A percentile compares a stretch with the other conserved stretches of the same genome.
phyloP scores from a whole-genome alignment of 768 basidiomycete genomes.

The Agrocybe praecox region DNA sequence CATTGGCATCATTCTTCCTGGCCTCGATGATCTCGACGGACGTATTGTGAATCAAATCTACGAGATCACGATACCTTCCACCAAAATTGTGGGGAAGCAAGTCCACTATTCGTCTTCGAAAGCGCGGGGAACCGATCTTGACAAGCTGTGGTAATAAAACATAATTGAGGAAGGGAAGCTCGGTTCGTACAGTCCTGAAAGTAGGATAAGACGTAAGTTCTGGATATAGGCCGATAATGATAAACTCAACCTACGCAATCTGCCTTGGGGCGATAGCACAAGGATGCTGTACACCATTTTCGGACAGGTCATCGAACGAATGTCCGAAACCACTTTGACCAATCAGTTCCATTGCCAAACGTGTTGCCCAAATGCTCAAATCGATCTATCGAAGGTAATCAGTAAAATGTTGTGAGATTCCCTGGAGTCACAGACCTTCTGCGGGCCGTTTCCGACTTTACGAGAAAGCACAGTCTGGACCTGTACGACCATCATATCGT shows the following conservation, averaged over 20 bases:
- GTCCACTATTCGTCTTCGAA: conserved; percentile 35
- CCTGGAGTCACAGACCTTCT: too few relatives aligned
- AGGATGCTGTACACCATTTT: conserved; percentile 28
- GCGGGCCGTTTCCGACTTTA: conserved; percentile 21
- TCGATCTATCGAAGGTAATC: conserved; percentile 11
- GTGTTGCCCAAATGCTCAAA: conserved; percentile 24
- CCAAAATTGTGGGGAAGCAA: conserved; percentile 32
- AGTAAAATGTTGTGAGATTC: too few relatives aligned
- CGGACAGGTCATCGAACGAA: conserved; percentile 41
- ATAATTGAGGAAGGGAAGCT: too few relatives aligned
- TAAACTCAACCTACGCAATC: too few relatives aligned
- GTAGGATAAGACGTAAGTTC: too few relatives aligned
- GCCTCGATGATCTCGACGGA: conserved; percentile 36
- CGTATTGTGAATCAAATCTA: conserved; percentile 35
- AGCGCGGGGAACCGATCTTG: conserved; percentile 18
- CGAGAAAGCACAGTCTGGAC: conserved; percentile 23
- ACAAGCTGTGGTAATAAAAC: too few relatives aligned
- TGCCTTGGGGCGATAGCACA: too few relatives aligned
- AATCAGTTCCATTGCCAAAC: conserved; percentile 50
- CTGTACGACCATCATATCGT: conserved; percentile 20
- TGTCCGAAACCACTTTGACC: conserved; percentile 49
- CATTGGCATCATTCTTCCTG: conserved; percentile 36
- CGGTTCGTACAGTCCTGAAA: too few relatives aligned
- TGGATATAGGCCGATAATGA: too few relatives aligned
- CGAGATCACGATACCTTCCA: conserved; percentile 28